Conservation (phyloP, 805 yeast genomes). For the Debaryomyces castellii region DNA sequence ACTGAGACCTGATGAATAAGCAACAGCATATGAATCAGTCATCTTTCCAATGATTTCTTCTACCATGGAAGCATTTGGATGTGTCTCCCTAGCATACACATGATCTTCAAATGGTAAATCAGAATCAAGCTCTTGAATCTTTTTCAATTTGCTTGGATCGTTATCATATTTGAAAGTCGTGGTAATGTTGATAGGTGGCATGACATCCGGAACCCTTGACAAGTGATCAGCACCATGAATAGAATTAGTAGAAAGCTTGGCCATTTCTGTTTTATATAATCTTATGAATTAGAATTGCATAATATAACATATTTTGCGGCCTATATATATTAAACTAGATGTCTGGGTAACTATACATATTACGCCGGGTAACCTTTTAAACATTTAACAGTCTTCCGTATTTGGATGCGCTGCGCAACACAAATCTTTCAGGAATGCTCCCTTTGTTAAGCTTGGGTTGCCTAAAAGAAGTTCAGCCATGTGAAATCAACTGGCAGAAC, state of each 20-base stretch:
- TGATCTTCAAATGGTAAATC: neutral
- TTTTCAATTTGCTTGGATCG: constrained; percentile 55
- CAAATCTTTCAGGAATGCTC: too few relatives aligned
- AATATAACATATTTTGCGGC: neutral
- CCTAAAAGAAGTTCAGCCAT: too few relatives aligned
- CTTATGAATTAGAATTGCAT: too few relatives aligned
- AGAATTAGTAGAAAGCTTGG: constrained; percentile 51
- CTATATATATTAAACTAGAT: neutral
- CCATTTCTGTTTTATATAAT: constrained; percentile 21
- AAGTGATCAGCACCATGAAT: constrained; percentile 73
- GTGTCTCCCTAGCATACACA: constrained; percentile 69
- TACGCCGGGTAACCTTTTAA: neutral
- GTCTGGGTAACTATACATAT: neutral
- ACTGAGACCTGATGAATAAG: constrained; percentile 76
- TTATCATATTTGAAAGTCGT: constrained; percentile 72
- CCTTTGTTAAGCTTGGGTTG: too few relatives aligned
- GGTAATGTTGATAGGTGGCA: constrained; percentile 78
- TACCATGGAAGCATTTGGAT: constrained; percentile 67
- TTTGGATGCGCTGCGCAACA: too few relatives aligned
- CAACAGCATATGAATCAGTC: constrained; percentile 62
- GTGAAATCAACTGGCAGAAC: too few relatives aligned
- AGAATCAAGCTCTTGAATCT: constrained; percentile 30
- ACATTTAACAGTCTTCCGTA: too few relatives aligned
- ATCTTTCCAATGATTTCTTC: constrained; percentile 64
- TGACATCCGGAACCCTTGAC: constrained; percentile 61